Percentiles rank a stretch among this genome's conserved stretches.
Evolutionary conservation across 257 asterid genomes (phyloP).

Genomic region (Echium plantagineum): DNA sequence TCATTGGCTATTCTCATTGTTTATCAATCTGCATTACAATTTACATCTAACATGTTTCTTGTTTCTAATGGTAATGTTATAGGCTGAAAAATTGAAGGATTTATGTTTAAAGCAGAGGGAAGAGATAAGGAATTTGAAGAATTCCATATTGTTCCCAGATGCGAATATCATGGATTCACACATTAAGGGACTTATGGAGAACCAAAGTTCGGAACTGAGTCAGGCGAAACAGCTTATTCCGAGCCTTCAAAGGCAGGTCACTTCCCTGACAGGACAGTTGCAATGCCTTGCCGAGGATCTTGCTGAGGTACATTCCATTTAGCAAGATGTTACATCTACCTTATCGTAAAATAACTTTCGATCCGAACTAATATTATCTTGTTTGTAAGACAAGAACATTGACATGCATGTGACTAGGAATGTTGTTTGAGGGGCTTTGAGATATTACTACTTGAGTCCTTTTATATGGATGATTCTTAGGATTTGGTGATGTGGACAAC

Average conservation of each 20-base stretch:
- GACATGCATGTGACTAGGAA: too few relatives aligned
- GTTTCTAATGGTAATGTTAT: not conserved
- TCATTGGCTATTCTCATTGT: not conserved
- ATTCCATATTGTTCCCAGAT: conserved; percentile 68
- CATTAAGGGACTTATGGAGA: conserved; percentile 50
- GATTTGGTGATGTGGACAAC: too few relatives aligned
- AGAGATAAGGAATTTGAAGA: conserved; percentile 80
- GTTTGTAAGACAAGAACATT: too few relatives aligned
- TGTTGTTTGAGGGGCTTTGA: too few relatives aligned
- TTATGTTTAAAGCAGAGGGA: conserved; percentile 94
- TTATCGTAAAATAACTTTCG: not conserved
- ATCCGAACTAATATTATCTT: too few relatives aligned
- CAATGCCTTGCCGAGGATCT: conserved; percentile 80
- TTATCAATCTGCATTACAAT: too few relatives aligned
- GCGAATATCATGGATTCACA: conserved; percentile 37
- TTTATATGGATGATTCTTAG: too few relatives aligned
- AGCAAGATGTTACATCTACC: not conserved
- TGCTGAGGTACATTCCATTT: conserved; percentile 51
- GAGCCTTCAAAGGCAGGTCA: conserved; percentile 76
- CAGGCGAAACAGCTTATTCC: conserved; percentile 92
- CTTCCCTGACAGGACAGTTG: conserved; percentile 82
- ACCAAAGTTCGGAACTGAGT: conserved; percentile 61
- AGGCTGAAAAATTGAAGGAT: conserved; percentile 95
- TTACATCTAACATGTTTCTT: not conserved
- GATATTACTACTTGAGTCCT: too few relatives aligned